phyloP scores from a whole-genome alignment of 2,329 filamentous ascomycete genomes.

The Myriosclerotinia duriaeana region DNA sequence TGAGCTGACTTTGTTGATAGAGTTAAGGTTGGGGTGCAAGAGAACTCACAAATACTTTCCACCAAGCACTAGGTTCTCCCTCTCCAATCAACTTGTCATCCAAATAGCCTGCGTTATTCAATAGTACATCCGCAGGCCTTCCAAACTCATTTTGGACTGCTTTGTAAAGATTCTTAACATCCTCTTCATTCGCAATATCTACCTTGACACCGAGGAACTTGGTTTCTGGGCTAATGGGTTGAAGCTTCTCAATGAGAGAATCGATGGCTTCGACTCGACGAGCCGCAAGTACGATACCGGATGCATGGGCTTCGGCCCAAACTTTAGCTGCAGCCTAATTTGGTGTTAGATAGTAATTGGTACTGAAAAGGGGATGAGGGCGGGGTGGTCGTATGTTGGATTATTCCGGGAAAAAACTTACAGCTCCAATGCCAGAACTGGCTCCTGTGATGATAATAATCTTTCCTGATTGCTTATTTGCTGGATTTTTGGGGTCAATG shows the following conservation, averaged over 20 bases:
- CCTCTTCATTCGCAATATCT: slow-evolving; percentile 28
- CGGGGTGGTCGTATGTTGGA: no score
- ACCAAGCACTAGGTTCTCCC: background rate
- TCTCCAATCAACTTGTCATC: slow-evolving; percentile 32
- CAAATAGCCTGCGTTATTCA: slow-evolving; percentile 47
- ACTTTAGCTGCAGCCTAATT: slow-evolving; percentile 33
- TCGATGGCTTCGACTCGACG: slow-evolving; percentile 30
- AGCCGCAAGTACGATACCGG: slow-evolving; percentile 40
- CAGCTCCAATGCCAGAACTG: slow-evolving; percentile 39
- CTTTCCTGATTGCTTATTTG: slow-evolving; percentile 32
- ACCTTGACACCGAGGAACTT: slow-evolving; percentile 27
- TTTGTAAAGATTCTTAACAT: slow-evolving; percentile 30
- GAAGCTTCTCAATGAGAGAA: slow-evolving; percentile 25
- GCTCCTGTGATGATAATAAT: slow-evolving; percentile 37
- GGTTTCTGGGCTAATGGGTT: slow-evolving; percentile 23
- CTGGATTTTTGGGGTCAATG: slow-evolving; percentile 32
- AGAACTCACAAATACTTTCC: slow-evolving; percentile 9
- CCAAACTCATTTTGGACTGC: slow-evolving; percentile 30
- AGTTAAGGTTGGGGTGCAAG: background rate
- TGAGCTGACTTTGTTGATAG: no score
- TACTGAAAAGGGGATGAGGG: background rate
- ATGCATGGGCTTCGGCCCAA: slow-evolving; percentile 38
- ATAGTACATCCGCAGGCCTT: slow-evolving; percentile 42
- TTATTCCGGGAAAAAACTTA: slow-evolving; percentile 20
- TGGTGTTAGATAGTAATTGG: background rate